A percentile compares a stretch with the other conserved stretches of the same genome.
Evolutionary conservation across 108 stramenopile genomes (phyloP).

Genomic region (Stephanodiscus triporus): DNA sequence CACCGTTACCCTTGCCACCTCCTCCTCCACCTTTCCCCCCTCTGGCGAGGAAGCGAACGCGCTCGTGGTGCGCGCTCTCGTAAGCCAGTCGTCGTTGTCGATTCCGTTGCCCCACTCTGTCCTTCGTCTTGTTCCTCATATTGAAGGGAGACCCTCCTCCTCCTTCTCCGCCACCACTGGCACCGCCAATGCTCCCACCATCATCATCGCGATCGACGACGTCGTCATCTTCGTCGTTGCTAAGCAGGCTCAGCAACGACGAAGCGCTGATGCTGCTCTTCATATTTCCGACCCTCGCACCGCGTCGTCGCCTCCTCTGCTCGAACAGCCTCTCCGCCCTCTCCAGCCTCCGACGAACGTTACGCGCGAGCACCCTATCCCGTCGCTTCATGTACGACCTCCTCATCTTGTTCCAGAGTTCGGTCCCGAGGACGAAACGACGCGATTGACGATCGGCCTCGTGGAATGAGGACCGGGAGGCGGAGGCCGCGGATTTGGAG

Average conservation of each 20-base stretch:
- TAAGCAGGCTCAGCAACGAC: conserved; percentile 18
- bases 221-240: not conserved
- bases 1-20: too few species aligned
- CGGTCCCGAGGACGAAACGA: conserved; percentile 48
- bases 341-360: conserved; percentile 47
- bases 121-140: too few species aligned
- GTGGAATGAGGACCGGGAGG: conserved; percentile 38
- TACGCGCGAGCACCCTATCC: conserved; percentile 34
- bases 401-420: conserved; percentile 42
- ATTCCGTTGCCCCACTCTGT: conserved; percentile 24
- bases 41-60: conserved; percentile 40
- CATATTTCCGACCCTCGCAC: conserved; percentile 10
- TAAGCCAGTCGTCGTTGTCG: conserved; percentile 26
- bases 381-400: conserved; percentile 35
- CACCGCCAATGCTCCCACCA: not conserved
- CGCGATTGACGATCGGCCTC: conserved; percentile 61
- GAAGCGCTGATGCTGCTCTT: conserved; percentile 40
- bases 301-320: conserved; percentile 24
- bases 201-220: not conserved
- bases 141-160: too few species aligned
- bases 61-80: conserved; percentile 49
- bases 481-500: not conserved
- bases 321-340: conserved; percentile 64
- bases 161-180: not conserved
- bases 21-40: conserved; percentile 15